phyloP scores from a whole-genome alignment of 805 yeast genomes.

The Clavispora fructus region DNA sequence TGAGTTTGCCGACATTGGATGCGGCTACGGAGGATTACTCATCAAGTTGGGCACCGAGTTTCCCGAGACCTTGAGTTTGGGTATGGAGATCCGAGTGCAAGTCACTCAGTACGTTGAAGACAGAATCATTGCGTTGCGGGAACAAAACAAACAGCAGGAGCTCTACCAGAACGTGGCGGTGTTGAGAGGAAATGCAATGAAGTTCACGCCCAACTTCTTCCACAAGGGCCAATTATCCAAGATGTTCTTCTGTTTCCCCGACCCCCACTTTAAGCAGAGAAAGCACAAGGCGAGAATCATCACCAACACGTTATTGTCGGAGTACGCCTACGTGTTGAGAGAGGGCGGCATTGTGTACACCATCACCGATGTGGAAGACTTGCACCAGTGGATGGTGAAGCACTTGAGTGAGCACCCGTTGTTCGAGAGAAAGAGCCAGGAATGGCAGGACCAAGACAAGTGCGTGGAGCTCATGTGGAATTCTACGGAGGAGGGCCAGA shows the following conservation, averaged over 20 bases:
- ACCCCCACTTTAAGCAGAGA: slow-evolving; percentile 96
- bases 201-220: slow-evolving; percentile 92
- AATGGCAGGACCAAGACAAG: slow-evolving; percentile 74
- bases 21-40: slow-evolving; percentile 93
- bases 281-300: slow-evolving; percentile 96
- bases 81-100: slow-evolving; percentile 97
- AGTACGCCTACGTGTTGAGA: slow-evolving; percentile 83
- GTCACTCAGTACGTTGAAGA: slow-evolving; percentile 97
- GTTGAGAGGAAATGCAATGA: slow-evolving; percentile 94
- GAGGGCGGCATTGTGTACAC: slow-evolving; percentile 91
- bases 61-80: slow-evolving; percentile 71
- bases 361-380: slow-evolving; percentile 90
- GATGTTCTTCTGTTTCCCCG: slow-evolving; percentile 99
- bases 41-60: slow-evolving; percentile 74
- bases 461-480: slow-evolving; percentile 86
- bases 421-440: slow-evolving; percentile 71
- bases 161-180: slow-evolving; percentile 83
- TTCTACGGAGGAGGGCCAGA: slow-evolving; percentile 97
- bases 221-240: slow-evolving; percentile 74
- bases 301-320: slow-evolving; percentile 81
- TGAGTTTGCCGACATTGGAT: slow-evolving; percentile 92
- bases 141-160: slow-evolving; percentile 34
- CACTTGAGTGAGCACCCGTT: slow-evolving; percentile 89
- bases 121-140: slow-evolving; percentile 83
- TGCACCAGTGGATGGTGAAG: slow-evolving; percentile 94